A percentile compares a stretch with the other conserved stretches of the same genome.
Conservation (phyloP, 208 protist species). For the Trypanosoma grayi region DNA sequence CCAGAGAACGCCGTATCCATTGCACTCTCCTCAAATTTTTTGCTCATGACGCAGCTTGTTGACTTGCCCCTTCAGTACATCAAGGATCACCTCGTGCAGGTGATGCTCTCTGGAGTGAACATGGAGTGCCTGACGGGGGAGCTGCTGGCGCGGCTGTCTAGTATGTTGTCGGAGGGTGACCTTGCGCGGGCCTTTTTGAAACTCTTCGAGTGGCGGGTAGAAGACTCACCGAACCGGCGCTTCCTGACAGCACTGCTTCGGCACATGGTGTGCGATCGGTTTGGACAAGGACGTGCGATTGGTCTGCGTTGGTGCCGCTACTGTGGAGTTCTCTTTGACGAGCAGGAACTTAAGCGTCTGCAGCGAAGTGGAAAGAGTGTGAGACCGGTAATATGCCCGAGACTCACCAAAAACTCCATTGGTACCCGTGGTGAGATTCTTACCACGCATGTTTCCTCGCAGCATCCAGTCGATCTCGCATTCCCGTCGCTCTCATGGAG, state of each 20-base stretch:
- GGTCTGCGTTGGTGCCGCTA: constrained; percentile 66
- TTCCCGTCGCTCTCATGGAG: constrained; percentile 19
- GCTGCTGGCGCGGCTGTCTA: constrained; percentile 41
- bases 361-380: constrained; percentile 26
- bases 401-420: constrained; percentile 24
- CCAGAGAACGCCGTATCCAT: constrained; percentile 60
- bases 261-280: constrained; percentile 43
- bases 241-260: constrained; percentile 64
- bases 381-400: constrained; percentile 17
- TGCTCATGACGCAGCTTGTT: constrained; percentile 58
- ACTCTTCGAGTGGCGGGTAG: constrained; percentile 35
- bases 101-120: constrained; percentile 58
- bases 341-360: constrained; percentile 36
- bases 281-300: constrained; percentile 16
- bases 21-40: constrained; percentile 62
- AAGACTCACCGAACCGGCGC: constrained; percentile 42
- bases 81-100: constrained; percentile 43
- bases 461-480: constrained; percentile 10
- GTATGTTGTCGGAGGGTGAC: constrained; percentile 44
- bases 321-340: constrained; percentile 56
- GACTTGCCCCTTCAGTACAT: constrained; percentile 60
- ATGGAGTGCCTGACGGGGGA: constrained; percentile 59
- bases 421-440: constrained; percentile 63
- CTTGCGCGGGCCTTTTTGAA: constrained; percentile 42
- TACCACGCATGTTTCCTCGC: constrained; percentile 47